Base-by-base conservation (phyloP, 2,329 filamentous ascomycete genomes). In the Trichoderma arundinaceum region DNA sequence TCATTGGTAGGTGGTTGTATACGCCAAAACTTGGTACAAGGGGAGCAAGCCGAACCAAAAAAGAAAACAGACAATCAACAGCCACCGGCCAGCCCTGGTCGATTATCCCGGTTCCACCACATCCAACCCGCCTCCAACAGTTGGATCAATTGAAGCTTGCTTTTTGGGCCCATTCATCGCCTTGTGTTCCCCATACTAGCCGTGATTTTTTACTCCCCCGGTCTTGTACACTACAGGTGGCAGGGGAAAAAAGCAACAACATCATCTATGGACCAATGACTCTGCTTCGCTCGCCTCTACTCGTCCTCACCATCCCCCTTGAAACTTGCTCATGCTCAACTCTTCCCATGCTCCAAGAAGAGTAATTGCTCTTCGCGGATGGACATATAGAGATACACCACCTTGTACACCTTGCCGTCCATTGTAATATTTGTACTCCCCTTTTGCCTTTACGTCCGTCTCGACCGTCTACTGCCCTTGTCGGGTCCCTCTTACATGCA, bases 401-500 rank as follows among this genome's bases (percentile, higher is more conserved):
- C 49, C 48, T 54, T 46, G 48, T 62, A 54, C 48, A 49, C 39
- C 48, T 63, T 46, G 48, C 60, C 38, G 10, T 46, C 39, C 49
- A 46, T 46, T 54, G 49, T 13, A 53, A 46, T 44, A 54, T 35
- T 13, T 38, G 60, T 63, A 44, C 60, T 63, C 49, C 60, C 60
- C 49, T 15, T 44, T 43, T 35, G 43, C 53, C 32, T 46, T 46
- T 33, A 17, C 22, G 33, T 59, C 62, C 64, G 46, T 43, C 52
- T 63, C 38, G 38, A 49, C 22, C 59, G 59, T 57, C 41, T 44
- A 28, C 19, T 33, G 17, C n/a, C 39, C 38, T 48, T 48, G 39
- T 48, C 41, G 52, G 41, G 60, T 39, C 59, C 48, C 49, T 64
- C 51, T 64, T 57, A 56, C 51, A 58, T 66, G 65, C 65, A 66